Evolutionary conservation across 1,284 basidiomycete genomes (phyloP).

Genomic region (Mycena sp.): DNA sequence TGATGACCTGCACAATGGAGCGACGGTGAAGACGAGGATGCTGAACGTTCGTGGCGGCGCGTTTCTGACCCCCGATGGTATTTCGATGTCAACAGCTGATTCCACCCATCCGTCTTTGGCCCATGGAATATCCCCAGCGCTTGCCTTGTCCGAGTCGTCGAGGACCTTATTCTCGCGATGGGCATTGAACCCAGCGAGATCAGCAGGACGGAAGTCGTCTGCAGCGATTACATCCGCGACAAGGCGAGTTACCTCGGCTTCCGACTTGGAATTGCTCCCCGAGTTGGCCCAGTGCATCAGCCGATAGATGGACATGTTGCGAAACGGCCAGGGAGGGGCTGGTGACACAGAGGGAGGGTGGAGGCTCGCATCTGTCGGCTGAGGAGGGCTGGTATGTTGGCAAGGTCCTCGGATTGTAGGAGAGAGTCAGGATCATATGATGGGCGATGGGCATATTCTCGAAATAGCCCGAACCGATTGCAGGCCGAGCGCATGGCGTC

Average conservation of each 20-base stretch:
- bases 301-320: conserved; percentile 15
- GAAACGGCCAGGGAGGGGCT: conserved; percentile 19
- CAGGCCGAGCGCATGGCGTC: no score
- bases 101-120: conserved; percentile 37
- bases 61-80: conserved; percentile 37
- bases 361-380: no score
- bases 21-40: conserved; percentile 38
- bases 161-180: conserved; percentile 12
- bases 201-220: conserved; percentile 18
- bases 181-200: conserved; percentile 16
- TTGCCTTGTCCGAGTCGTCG: conserved; percentile 7
- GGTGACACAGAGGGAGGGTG: no score
- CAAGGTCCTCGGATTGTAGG: no score
- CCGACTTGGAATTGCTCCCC: conserved; percentile 19
- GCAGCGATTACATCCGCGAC: conserved; percentile 33
- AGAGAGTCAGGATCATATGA: no score
- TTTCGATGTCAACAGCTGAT: conserved; percentile 32
- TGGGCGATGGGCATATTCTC: no score
- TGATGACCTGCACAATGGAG: conserved; percentile 37
- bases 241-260: conserved; percentile 26
- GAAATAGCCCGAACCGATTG: no score
- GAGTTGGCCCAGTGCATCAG: conserved; percentile 34
- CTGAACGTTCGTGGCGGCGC: conserved; percentile 29
- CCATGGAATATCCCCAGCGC: conserved; percentile 2
- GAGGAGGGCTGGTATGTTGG: no score